These are phyloP conservation scores for Brasilioporus rufonigricans DNA, from an alignment of 768 basidiomycete species.

Conservation along the genomic window DNA sequence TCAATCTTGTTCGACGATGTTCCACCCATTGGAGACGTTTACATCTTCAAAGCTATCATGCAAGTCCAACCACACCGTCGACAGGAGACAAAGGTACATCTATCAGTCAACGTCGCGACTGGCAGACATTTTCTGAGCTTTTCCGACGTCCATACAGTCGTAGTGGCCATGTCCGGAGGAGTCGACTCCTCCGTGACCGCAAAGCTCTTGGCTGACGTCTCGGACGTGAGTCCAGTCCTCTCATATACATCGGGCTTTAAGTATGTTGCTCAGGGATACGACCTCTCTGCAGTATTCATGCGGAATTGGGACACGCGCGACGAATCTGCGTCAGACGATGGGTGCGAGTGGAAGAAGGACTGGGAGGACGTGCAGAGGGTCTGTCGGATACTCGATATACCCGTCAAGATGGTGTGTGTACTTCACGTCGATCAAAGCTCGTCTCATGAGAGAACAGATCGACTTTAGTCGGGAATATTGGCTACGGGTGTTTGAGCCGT, in stretches of 20 bases:
- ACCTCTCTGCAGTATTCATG: conserved; percentile 91
- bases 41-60: conserved; percentile 16
- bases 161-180: conserved; percentile 93
- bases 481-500: conserved; percentile 87
- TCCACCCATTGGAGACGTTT: neutral
- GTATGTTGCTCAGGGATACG: conserved; percentile 54
- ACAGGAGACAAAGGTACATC: conserved; percentile 30
- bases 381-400: conserved; percentile 68
- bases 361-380: conserved; percentile 89
- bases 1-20: conserved; percentile 13
- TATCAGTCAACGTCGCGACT: neutral
- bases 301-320: conserved; percentile 92
- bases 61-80: conserved; percentile 11
- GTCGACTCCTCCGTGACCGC: conserved; percentile 93
- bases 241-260: neutral
- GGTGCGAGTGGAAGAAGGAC: conserved; percentile 95
- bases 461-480: conserved; percentile 92
- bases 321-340: conserved; percentile 72
- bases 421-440: neutral
- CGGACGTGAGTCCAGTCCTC: conserved; percentile 41
- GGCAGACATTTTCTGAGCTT: neutral
- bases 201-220: conserved; percentile 56
- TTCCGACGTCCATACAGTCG: conserved; percentile 47
- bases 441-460: conserved; percentile 43
- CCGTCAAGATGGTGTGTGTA: conserved; percentile 61